Evolutionary conservation across 768 basidiomycete species (phyloP).

Genomic region (Crucibulum laeve): DNA sequence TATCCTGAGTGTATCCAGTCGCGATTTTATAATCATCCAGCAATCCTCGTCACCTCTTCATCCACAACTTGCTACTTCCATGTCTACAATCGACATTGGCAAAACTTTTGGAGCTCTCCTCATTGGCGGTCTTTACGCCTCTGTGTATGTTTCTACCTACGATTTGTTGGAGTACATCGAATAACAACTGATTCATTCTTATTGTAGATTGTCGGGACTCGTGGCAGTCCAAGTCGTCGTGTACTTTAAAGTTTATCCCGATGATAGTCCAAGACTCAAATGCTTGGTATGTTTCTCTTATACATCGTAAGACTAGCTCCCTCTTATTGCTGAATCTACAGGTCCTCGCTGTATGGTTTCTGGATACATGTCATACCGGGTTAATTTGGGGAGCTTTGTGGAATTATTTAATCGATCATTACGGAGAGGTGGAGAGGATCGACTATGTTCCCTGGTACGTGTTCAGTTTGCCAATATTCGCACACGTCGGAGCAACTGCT

Average conservation of each 20-base stretch:
- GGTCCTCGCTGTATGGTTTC: slow-evolving; percentile 23
- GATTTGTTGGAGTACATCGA: neutral
- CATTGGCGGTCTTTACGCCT: slow-evolving; percentile 33
- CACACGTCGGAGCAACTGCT: neutral
- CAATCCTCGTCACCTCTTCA: too few species aligned
- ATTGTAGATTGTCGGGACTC: slow-evolving; percentile 33
- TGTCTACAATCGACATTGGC: too few species aligned
- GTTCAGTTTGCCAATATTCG: neutral
- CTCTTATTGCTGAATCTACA: slow-evolving; percentile 12
- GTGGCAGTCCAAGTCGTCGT: slow-evolving; percentile 32
- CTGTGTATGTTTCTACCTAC: slow-evolving; percentile 22
- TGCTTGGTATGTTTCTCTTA: slow-evolving; percentile 21
- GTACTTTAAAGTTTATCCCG: slow-evolving; percentile 34
- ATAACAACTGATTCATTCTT: neutral
- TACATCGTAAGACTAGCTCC: neutral
- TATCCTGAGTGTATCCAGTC: too few species aligned
- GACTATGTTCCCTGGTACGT: slow-evolving; percentile 42
- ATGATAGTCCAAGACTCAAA: slow-evolving; percentile 24
- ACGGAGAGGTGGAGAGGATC: slow-evolving; percentile 30
- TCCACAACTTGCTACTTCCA: too few species aligned
- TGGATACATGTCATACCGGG: slow-evolving; percentile 31
- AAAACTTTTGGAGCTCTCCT: slow-evolving; percentile 37
- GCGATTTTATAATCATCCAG: too few species aligned
- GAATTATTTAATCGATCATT: slow-evolving; percentile 37
- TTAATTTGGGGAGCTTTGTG: slow-evolving; percentile 33